Evolutionary conservation across 2,329 filamentous ascomycete species (phyloP), one percentile per base, ranked within the genome.

Genomic region (Coniella lustricola): DNA sequence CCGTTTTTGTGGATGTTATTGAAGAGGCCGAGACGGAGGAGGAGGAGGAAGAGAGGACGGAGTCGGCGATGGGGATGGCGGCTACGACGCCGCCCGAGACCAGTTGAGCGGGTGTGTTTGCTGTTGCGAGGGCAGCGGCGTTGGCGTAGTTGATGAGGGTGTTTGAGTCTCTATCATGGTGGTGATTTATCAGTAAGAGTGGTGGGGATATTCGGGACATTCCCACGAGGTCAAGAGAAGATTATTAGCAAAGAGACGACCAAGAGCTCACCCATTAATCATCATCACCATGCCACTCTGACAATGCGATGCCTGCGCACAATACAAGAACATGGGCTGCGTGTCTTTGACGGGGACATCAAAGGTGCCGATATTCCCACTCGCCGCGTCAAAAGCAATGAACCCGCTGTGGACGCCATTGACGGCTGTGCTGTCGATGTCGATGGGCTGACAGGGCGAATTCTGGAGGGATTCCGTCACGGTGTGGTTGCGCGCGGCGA

Each of bases 271-370:
- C 50, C 35, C 40, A 22, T 78, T 78, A 34, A 78, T 67, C 5
- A 74, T 66, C 62, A 74, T 68, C 22, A 73, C 67, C 64, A 77
- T 75, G 7, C 74, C 74, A 8, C 57, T 58, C 55, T 75, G 69
- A 39, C 75, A 77, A 50, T 77, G 74, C 3, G 67, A 68, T 0
- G 62, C 67, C 2, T 69, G 69, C 0, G 73, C 70, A 49, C 74
- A 78, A 58, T 77, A 78, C 29, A 74, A 53, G 58, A 73, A 77
- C 50, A 76, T 68, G 5, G 73, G 65, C 2, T 69, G 64, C 0
- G 67, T 64, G 49, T 63, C 66, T 22, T 65, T 67, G 16, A 78
- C 59, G 10, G 65, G 64, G 57, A 78, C 66, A 49, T 66, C 72
- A 56, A 76, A 78, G 1, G 67, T 70, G 0, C 68, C 68, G 7